Evolutionary conservation across 306 rosid genomes (phyloP).

Genomic region (Argentina anserina): DNA sequence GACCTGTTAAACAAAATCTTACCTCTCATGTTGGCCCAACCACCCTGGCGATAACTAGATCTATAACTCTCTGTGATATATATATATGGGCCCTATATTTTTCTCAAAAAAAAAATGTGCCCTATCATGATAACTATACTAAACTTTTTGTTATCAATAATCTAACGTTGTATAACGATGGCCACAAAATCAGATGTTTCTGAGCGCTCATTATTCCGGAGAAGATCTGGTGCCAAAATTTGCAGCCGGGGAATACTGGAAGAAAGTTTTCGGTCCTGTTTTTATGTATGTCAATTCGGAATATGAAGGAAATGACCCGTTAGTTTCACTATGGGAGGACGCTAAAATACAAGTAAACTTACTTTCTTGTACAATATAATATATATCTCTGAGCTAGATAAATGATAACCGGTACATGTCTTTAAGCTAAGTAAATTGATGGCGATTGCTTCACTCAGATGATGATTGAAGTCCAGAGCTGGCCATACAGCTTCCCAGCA

Average conservation of each 20-base stretch:
- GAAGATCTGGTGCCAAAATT: slow-evolving; percentile 43
- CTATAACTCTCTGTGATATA: background rate
- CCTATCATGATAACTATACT: background rate
- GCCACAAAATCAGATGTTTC: slow-evolving; percentile 28
- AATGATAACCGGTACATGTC: background rate
- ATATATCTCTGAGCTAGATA: background rate
- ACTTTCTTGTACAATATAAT: background rate
- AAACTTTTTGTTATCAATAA: background rate
- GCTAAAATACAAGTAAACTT: slow-evolving; percentile 38
- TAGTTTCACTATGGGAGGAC: slow-evolving; percentile 34
- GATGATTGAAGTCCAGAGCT: slow-evolving; percentile 35
- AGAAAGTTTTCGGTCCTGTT: slow-evolving; percentile 50
- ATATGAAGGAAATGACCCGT: slow-evolving; percentile 25
- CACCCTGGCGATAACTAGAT: slow-evolving; percentile 17
- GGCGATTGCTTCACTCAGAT: slow-evolving; percentile 19
- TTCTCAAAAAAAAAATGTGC: too few species aligned
- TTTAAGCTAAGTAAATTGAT: background rate
- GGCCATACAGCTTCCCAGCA: slow-evolving; percentile 47
- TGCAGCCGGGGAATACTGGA: slow-evolving; percentile 40
- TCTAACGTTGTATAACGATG: background rate
- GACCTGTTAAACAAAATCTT: slow-evolving; percentile 34
- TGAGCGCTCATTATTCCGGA: slow-evolving; percentile 50
- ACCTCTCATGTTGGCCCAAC: slow-evolving; percentile 41
- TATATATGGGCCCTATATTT: background rate
- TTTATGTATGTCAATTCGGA: slow-evolving; percentile 36